phyloP scores from a whole-genome alignment of 208 protist species.

The Acanthamoeba triangularis region DNA sequence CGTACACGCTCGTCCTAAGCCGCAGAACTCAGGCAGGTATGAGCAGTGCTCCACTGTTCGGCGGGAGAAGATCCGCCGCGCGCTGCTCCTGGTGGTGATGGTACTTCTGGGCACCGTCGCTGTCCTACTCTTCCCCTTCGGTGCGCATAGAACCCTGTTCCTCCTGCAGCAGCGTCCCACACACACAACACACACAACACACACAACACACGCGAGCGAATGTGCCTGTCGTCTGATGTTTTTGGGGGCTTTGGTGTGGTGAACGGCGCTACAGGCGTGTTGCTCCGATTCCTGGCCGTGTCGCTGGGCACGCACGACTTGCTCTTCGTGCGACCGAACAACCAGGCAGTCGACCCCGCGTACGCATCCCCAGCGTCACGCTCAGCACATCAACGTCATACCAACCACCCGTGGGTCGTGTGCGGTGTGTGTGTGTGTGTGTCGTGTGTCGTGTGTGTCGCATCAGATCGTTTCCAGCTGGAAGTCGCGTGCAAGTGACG shows the following conservation, averaged over 20 bases:
- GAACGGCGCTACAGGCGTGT: neutral
- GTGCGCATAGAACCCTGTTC: neutral
- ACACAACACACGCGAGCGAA: no score
- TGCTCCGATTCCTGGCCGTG: neutral
- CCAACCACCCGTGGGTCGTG: no score
- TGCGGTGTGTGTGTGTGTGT: neutral
- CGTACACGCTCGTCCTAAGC: no score
- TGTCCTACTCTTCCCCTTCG: slow-evolving; percentile 40
- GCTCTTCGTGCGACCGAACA: neutral
- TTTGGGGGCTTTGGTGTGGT: neutral
- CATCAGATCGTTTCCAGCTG: neutral
- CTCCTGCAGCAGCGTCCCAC: neutral
- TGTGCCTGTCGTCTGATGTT: no score
- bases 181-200: no score
- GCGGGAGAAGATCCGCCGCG: neutral
- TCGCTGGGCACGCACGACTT: slow-evolving; percentile 21
- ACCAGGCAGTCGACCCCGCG: neutral
- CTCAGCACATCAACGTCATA: neutral
- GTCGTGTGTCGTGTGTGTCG: neutral
- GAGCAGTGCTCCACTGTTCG: neutral
- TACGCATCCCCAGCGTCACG: neutral
- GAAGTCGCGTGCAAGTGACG: neutral
- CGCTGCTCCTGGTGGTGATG: neutral
- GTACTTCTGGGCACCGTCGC: neutral
- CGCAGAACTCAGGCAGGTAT: neutral